A percentile compares a stretch with the other conserved stretches of the same genome.
These are phyloP conservation scores for Dothidotthia symphoricarpi DNA, from an alignment of 2,329 filamentous ascomycete species.

Conservation along the genomic window DNA sequence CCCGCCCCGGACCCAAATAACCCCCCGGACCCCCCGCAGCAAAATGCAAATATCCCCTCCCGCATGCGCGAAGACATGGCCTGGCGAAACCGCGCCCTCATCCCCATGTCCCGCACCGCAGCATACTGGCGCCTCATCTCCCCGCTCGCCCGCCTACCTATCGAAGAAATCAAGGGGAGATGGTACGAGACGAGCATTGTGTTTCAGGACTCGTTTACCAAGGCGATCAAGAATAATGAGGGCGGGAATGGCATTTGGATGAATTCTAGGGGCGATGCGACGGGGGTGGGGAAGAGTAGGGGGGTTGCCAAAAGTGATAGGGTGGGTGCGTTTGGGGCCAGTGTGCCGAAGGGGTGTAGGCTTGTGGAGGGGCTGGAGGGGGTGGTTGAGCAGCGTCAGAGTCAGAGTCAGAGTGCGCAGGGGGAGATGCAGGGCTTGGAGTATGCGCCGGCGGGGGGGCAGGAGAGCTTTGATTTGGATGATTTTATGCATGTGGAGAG, in stretches of 20 bases:
- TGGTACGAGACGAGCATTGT: constrained; percentile 60
- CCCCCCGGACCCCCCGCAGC: constrained; percentile 39
- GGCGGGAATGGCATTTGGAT: constrained; percentile 48
- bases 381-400: constrained; percentile 17
- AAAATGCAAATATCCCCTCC: constrained; percentile 48
- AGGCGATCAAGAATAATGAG: constrained; percentile 40
- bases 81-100: constrained; percentile 48
- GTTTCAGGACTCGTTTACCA: constrained; percentile 39
- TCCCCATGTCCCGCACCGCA: constrained; percentile 35
- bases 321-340: constrained; percentile 44
- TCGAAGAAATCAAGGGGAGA: constrained; percentile 56
- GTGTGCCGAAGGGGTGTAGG: constrained; percentile 40
- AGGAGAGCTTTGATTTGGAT: constrained; percentile 18
- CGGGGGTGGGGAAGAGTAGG: constrained; percentile 19
- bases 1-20: constrained; percentile 26
- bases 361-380: constrained; percentile 44
- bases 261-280: constrained; percentile 48
- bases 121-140: constrained; percentile 48
- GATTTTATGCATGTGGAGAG: constrained; percentile 45
- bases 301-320: constrained; percentile 36
- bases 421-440: constrained; percentile 7
- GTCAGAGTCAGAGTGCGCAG: constrained; percentile 2
- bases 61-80: constrained; percentile 55
- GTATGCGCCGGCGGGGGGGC: constrained; percentile 1
- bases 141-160: constrained; percentile 33